Percentiles rank a stretch among this genome's conserved stretches.
These are phyloP conservation scores for Cryptosporidium felis DNA, from an alignment of 169 alveolate species.

Conservation along the genomic window DNA sequence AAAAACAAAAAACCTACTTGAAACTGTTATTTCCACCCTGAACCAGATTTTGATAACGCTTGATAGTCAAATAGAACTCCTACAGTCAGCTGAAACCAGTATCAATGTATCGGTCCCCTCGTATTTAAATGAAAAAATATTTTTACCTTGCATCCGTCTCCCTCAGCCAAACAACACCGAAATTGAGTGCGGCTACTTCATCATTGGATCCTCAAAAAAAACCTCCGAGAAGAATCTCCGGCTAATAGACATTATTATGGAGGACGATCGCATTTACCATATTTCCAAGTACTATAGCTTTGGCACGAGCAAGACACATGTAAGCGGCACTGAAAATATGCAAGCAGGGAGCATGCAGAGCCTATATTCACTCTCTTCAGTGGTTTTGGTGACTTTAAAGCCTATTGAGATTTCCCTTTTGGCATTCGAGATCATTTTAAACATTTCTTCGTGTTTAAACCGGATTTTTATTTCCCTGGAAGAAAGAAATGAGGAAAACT, in stretches of 20 bases:
- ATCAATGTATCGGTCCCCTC: slow-evolving; percentile 47
- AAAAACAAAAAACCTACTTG: not conserved
- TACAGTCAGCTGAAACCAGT: slow-evolving; percentile 47
- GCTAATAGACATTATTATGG: slow-evolving; percentile 59
- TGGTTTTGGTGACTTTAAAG: slow-evolving; percentile 18
- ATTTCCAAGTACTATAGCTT: not conserved
- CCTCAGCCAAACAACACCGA: slow-evolving; percentile 35
- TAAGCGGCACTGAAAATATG: not conserved
- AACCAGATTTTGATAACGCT: slow-evolving; percentile 11
- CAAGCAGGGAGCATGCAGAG: slow-evolving; percentile 8
- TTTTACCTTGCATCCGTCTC: slow-evolving; percentile 24
- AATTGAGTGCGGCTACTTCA: slow-evolving; percentile 55
- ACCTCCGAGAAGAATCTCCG: not conserved
- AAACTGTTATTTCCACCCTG: not conserved
- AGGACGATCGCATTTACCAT: slow-evolving; percentile 65
- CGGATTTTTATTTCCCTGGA: not conserved
- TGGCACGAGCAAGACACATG: not conserved
- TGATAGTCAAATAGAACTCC: not conserved
- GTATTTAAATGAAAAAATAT: slow-evolving; percentile 26
- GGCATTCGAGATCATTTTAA: slow-evolving; percentile 19
- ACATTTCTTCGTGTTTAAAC: slow-evolving; percentile 22
- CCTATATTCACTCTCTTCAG: slow-evolving; percentile 25
- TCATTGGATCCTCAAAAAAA: slow-evolving; percentile 13
- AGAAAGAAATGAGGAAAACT: not conserved
- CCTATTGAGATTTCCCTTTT: slow-evolving; percentile 35